A percentile compares a stretch with the other conserved stretches of the same genome.
Conservation (phyloP, 192 early-diverging fungal genomes). For the Coemansia aciculifera region DNA sequence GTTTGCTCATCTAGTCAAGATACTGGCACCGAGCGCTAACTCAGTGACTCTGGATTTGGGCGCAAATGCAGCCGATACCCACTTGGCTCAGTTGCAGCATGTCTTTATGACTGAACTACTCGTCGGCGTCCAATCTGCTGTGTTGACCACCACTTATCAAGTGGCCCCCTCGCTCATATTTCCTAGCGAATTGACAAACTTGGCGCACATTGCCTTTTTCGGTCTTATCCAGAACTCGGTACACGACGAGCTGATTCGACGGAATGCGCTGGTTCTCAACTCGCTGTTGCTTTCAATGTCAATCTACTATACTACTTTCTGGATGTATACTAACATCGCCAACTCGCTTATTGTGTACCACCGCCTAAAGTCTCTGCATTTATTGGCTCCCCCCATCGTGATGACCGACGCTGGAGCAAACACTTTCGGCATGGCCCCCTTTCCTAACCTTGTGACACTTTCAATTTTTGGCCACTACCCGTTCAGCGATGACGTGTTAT, state of each 20-base stretch:
- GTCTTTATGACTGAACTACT: neutral
- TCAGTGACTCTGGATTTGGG: neutral
- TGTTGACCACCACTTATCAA: neutral
- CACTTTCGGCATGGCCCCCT: neutral
- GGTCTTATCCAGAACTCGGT: neutral
- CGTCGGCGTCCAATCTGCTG: neutral
- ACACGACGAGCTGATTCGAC: neutral
- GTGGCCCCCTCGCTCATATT: neutral
- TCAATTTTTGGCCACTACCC: neutral
- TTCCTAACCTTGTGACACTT: neutral
- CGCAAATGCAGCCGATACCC: neutral
- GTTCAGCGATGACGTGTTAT: neutral
- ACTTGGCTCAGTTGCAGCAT: neutral
- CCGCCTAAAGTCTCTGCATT: neutral
- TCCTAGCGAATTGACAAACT: neutral
- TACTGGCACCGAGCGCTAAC: neutral
- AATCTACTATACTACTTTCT: neutral
- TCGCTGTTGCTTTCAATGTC: neutral
- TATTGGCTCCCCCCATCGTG: neutral
- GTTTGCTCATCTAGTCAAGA: neutral
- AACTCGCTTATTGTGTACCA: neutral
- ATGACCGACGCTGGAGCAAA: neutral
- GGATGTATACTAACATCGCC: neutral
- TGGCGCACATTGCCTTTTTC: neutral
- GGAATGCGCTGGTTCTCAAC: neutral